Conservation (phyloP, 805 yeast species). For the Suhomyces prunicola region DNA sequence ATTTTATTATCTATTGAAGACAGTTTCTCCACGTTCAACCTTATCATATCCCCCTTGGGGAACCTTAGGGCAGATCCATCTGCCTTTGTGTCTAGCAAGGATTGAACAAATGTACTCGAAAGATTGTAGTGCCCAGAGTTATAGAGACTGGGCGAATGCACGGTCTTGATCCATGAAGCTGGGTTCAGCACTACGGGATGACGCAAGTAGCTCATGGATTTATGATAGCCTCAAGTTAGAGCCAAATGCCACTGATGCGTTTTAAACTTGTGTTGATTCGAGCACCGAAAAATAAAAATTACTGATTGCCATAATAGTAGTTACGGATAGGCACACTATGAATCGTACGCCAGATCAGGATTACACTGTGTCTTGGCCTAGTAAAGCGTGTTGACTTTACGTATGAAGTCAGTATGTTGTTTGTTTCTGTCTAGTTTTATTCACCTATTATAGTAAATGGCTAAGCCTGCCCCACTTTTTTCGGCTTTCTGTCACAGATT, state of each 20-base stretch:
- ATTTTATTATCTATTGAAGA: not conserved
- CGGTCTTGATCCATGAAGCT: conserved; percentile 21
- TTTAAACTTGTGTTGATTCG: not conserved
- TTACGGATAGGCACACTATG: not conserved
- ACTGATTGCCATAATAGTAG: not conserved
- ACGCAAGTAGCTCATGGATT: conserved; percentile 10
- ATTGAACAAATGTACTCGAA: conserved; percentile 28
- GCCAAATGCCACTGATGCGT: not conserved
- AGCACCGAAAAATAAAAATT: not conserved
- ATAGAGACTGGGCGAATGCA: not conserved
- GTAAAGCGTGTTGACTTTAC: not conserved
- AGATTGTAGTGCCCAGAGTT: conserved; percentile 1
- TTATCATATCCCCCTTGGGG: conserved; percentile 27
- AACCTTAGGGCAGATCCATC: conserved; percentile 22
- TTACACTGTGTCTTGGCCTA: not conserved
- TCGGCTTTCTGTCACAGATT: not conserved
- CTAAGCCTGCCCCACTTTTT: not conserved
- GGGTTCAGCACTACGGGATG: conserved; percentile 35
- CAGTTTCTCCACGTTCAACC: conserved; percentile 12
- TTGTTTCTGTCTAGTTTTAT: not conserved
- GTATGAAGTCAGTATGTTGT: not conserved
- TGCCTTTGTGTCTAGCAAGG: conserved; percentile 22
- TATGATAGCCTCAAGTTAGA: not conserved
- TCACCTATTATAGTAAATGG: not conserved
- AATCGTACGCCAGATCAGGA: not conserved